Conservation (phyloP, 2,329 filamentous ascomycete genomes). For the Penicillium sp. region DNA sequence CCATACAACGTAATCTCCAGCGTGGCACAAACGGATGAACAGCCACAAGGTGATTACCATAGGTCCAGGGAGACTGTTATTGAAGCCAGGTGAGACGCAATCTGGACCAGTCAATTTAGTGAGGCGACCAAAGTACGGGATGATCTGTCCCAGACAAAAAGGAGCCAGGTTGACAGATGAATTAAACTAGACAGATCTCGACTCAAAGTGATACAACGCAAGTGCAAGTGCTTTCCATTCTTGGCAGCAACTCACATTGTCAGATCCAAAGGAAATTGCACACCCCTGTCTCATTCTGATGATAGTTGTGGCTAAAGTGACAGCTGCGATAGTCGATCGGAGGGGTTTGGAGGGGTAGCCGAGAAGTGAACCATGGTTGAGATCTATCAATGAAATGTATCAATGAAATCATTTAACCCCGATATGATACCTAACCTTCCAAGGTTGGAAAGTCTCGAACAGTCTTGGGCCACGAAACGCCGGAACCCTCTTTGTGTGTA, state of each 20-base stretch:
- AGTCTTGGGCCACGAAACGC: too few relatives aligned
- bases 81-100: background rate
- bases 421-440: background rate
- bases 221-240: background rate
- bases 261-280: background rate
- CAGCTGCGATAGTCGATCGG: background rate
- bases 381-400: slow-evolving; percentile 2
- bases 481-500: too few relatives aligned
- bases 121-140: slow-evolving; percentile 12
- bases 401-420: background rate
- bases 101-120: slow-evolving; percentile 13
- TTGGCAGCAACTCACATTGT: background rate
- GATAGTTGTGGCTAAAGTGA: background rate
- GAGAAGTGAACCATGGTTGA: slow-evolving; percentile 25
- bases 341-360: slow-evolving; percentile 10
- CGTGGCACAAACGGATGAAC: slow-evolving; percentile 18
- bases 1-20: slow-evolving; percentile 4
- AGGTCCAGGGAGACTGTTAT: background rate
- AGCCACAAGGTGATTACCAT: slow-evolving; percentile 22
- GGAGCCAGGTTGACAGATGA: background rate
- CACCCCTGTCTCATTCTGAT: slow-evolving; percentile 25
- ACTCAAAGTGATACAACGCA: background rate
- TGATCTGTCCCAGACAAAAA: slow-evolving; percentile 1
- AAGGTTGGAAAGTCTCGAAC: too few relatives aligned
- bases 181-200: slow-evolving; percentile 6